phyloP scores from a whole-genome alignment of 1,139 yeast genomes.

The Lodderomyces oxycetoniae region DNA sequence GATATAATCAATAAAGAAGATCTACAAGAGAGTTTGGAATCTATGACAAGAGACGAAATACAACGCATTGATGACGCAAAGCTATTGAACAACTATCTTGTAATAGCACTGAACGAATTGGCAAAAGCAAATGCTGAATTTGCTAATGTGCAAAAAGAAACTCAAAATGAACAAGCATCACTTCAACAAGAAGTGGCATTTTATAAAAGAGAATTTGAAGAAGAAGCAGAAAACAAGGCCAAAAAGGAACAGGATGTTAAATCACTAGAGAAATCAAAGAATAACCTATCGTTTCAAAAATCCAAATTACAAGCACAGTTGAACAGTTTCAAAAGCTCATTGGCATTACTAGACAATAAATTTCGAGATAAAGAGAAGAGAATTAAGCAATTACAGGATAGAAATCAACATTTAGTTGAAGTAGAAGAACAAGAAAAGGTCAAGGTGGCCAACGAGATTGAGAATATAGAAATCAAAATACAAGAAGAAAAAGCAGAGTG shows the following conservation, averaged over 20 bases:
- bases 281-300: constrained; percentile 24
- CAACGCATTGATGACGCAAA: constrained; percentile 17
- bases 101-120: constrained; percentile 29
- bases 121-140: constrained; percentile 24
- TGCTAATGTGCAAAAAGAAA: constrained; percentile 18
- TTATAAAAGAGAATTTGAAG: constrained; percentile 27
- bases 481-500: constrained; percentile 15
- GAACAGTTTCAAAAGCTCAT: constrained; percentile 19
- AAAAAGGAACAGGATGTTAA: constrained; percentile 32
- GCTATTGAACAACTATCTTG: constrained; percentile 22
- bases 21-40: constrained; percentile 6
- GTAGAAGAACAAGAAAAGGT: constrained; percentile 22
- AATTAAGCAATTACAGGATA: constrained; percentile 24
- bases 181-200: constrained; percentile 19
- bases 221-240: constrained; percentile 28
- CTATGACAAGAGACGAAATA: constrained; percentile 19
- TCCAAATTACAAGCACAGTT: constrained; percentile 30
- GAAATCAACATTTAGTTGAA: constrained; percentile 19
- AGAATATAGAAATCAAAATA: constrained; percentile 12
- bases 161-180: constrained; percentile 21
- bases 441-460: constrained; percentile 17
- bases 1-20: background rate
- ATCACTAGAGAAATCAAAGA: constrained; percentile 29
- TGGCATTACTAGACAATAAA: constrained; percentile 17
- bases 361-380: constrained; percentile 22